Evolutionary conservation across 805 yeast species (phyloP), one percentile per base, ranked within the genome.

Genomic region (Spathaspora gorwiae): DNA sequence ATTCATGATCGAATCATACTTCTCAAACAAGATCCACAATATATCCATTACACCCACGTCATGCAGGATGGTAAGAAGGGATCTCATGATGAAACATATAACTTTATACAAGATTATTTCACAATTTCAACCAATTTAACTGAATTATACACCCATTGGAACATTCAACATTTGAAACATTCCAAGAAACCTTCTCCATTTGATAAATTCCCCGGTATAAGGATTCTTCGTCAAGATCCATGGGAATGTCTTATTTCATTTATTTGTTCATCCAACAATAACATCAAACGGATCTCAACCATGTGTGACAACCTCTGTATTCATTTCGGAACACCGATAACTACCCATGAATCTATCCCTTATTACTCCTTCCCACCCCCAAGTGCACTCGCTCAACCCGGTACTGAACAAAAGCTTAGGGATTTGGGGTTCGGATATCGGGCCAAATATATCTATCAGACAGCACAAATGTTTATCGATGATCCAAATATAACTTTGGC

Each of bases 211-310:
- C 70, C 70, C 4, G 98, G 97, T 0, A 81, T 92, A 14, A 68
- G 99, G 29, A 88, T 92, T 50, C 73, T 94, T 26, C 74, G 90
- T 33, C 98, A 94, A 62, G 97, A 92, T 52, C 98, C 99, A 0
- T 94, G 98, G 98, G 99, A 94, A 54, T 89, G 92, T 37, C 69
- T 90, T 38, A 68, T 92, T 14, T 86, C 94, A 2, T 94, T 92
- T 52, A 94, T 94, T 9, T 94, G 98, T 65, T 88, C 96, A 1
- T 83, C 95, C n/a, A 94, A 94, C 63, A 94, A 94, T 65, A 94
- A 94, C 57, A 94, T 94, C 44, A 89, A 92, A 57, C 73, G 99
- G 33, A 94, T 94, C 39, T 85, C 96, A 2, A 84, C 84, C 55
- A 90, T 94, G 96, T 94, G 97, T 61, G 88, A 87, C 51, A 75